Conservation (phyloP, 768 basidiomycete genomes). For the Mycena pura region DNA sequence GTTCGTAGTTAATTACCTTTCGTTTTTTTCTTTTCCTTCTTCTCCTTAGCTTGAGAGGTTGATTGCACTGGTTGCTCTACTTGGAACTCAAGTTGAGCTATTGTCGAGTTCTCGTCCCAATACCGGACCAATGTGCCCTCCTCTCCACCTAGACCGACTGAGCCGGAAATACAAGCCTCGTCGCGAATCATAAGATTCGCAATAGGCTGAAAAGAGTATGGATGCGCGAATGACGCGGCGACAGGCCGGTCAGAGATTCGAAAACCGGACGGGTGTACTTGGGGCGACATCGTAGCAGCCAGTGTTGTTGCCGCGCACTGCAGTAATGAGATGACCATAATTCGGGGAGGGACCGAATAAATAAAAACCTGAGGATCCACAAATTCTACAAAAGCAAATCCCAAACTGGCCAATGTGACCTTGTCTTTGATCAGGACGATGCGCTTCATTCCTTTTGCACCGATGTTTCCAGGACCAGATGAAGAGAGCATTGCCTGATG, state of each 20-base stretch:
- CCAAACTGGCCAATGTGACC: slow-evolving; percentile 85
- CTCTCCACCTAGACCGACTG: slow-evolving; percentile 70
- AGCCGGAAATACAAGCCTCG: slow-evolving; percentile 76
- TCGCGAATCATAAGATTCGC: slow-evolving; percentile 77
- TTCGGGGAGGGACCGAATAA: not conserved
- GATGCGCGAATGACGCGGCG: slow-evolving; percentile 92
- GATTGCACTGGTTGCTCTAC: slow-evolving; percentile 64
- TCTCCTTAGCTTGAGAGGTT: slow-evolving; percentile 43
- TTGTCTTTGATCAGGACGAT: slow-evolving; percentile 92
- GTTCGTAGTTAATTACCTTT: slow-evolving; percentile 49
- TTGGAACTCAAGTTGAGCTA: slow-evolving; percentile 79
- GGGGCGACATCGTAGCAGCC: slow-evolving; percentile 85
- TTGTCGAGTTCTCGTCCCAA: slow-evolving; percentile 89
- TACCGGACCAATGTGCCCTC: slow-evolving; percentile 83
- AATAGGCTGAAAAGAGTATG: slow-evolving; percentile 86
- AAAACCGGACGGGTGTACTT: slow-evolving; percentile 92
- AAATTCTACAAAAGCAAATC: slow-evolving; percentile 95
- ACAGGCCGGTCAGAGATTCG: slow-evolving; percentile 88
- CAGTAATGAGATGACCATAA: slow-evolving; percentile 12
- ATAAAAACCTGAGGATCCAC: slow-evolving; percentile 73
- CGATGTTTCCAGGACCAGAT: slow-evolving; percentile 77
- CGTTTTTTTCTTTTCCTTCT: slow-evolving; percentile 68
- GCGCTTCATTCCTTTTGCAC: slow-evolving; percentile 85
- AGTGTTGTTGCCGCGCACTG: slow-evolving; percentile 86
- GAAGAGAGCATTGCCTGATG: slow-evolving; percentile 83